phyloP scores from a whole-genome alignment of 306 rosid species.

The Alnus glutinosa region DNA sequence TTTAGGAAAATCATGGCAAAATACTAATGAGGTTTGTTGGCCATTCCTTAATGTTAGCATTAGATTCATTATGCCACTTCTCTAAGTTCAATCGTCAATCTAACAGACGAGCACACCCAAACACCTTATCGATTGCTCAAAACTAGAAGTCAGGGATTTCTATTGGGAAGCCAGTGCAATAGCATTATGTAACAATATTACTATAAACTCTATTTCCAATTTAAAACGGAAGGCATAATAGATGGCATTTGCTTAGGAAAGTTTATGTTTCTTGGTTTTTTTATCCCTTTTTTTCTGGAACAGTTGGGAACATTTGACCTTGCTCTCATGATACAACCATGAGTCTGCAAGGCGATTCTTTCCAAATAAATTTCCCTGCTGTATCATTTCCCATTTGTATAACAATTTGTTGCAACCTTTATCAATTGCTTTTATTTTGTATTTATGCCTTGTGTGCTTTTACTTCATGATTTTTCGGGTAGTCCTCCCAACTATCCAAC shows the following conservation, averaged over 20 bases:
- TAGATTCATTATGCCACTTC: neutral
- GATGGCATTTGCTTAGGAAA: too few species aligned
- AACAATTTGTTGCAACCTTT: neutral
- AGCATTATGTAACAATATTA: too few species aligned
- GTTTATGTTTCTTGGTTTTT: too few species aligned
- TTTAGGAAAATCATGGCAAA: constrained; percentile 61
- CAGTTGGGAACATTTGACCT: neutral
- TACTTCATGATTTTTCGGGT: neutral
- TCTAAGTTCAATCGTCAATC: neutral
- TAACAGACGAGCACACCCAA: neutral
- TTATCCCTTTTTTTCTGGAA: too few species aligned
- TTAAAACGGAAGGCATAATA: too few species aligned
- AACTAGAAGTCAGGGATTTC: neutral
- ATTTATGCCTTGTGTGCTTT: neutral
- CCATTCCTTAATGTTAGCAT: neutral
- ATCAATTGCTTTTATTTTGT: neutral
- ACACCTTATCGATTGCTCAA: neutral
- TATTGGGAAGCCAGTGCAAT: neutral
- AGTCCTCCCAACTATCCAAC: neutral
- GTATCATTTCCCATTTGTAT: neutral
- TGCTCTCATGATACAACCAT: neutral
- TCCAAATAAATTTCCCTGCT: neutral
- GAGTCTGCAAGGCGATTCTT: neutral
- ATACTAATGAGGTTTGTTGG: constrained; percentile 47
- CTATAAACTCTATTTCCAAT: too few species aligned